Percentiles rank a stretch among this genome's conserved stretches.
These are phyloP conservation scores for Magnolia officinalis DNA, from an alignment of 164 flowering plant species.

Conservation along the genomic window DNA sequence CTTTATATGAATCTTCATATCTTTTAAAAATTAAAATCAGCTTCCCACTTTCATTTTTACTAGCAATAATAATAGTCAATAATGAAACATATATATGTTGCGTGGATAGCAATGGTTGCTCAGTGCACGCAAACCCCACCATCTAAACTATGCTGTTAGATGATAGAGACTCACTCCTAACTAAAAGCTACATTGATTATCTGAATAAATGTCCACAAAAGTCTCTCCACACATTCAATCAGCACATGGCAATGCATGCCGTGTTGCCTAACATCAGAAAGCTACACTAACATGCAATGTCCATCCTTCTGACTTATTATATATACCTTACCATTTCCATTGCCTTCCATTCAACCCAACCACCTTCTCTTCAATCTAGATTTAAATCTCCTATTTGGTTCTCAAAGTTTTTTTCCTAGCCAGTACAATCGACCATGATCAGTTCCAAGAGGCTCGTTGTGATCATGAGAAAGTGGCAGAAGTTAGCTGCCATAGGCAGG, in stretches of 20 bases:
- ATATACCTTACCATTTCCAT: not conserved
- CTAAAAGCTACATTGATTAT: not conserved
- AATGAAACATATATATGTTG: too few relatives aligned
- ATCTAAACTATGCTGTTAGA: not conserved
- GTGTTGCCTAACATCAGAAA: not conserved
- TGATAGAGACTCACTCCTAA: not conserved
- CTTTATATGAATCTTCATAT: too few relatives aligned
- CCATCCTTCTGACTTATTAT: not conserved
- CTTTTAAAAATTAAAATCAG: too few relatives aligned
- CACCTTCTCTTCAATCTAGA: not conserved
- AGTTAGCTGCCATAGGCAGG: constrained; percentile 11
- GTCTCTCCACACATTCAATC: not conserved
- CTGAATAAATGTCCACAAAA: not conserved
- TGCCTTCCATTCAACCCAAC: not conserved
- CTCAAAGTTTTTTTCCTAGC: not conserved
- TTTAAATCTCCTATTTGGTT: not conserved
- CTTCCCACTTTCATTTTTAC: too few relatives aligned
- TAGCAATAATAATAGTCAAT: too few relatives aligned
- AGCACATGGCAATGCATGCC: not conserved
- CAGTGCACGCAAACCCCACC: too few relatives aligned
- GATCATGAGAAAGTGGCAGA: constrained; percentile 6
- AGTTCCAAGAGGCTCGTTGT: constrained; percentile 1
- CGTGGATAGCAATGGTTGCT: too few relatives aligned
- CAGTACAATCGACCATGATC: not conserved
- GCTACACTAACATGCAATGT: not conserved